Percentiles rank a stretch among this genome's conserved stretches.
These are phyloP conservation scores for Candida tibetensis DNA, from an alignment of 805 yeast genomes.

Conservation along the genomic window DNA sequence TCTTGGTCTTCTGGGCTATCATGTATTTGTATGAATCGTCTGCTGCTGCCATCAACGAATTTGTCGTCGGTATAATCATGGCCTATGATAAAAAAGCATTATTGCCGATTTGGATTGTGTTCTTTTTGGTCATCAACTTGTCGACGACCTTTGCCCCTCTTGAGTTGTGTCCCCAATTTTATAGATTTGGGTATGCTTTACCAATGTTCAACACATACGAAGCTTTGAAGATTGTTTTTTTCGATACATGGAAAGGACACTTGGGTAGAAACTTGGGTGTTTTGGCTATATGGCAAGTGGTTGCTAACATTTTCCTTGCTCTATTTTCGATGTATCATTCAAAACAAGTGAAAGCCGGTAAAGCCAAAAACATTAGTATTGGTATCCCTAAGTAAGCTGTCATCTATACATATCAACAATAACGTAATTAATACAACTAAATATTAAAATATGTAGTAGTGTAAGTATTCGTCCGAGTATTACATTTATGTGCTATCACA, in stretches of 20 bases:
- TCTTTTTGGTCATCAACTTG: conserved; percentile 27
- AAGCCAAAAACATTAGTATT: neutral
- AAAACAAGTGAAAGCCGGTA: neutral
- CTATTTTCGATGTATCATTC: conserved; percentile 2
- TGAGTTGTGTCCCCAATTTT: conserved; percentile 29
- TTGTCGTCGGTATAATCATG: conserved; percentile 18
- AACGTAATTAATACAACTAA: neutral
- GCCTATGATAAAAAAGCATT: conserved; percentile 17
- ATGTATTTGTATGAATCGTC: conserved; percentile 29
- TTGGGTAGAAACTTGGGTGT: conserved; percentile 31
- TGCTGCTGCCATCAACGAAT: conserved; percentile 28
- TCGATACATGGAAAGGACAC: conserved; percentile 32
- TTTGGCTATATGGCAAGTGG: conserved; percentile 28
- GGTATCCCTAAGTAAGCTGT: neutral
- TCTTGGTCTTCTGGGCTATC: conserved; percentile 32
- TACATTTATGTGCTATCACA: no score
- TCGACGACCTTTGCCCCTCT: conserved; percentile 35
- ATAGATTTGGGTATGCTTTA: conserved; percentile 35
- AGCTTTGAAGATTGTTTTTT: conserved; percentile 31
- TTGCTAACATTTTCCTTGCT: conserved; percentile 14
- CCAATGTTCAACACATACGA: conserved; percentile 35
- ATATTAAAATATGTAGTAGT: no score
- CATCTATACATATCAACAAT: neutral
- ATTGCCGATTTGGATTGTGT: conserved; percentile 30
- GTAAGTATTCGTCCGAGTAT: no score